These are phyloP conservation scores for Neofusicoccum ribis DNA, from an alignment of 2,329 filamentous ascomycete species.

Conservation along the genomic window DNA sequence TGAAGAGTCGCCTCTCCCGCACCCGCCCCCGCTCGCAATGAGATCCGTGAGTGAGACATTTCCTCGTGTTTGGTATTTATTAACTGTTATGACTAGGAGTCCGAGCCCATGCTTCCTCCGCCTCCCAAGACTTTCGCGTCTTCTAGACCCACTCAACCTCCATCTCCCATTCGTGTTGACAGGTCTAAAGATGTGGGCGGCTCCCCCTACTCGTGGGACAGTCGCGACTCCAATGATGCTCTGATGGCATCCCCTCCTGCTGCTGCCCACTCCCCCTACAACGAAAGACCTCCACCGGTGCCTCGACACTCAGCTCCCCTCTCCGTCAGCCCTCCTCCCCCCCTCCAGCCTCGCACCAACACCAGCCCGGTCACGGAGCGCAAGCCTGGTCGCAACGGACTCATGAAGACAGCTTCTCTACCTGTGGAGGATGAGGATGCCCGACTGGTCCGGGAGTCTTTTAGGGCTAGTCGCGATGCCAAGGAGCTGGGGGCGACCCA, in stretches of 20 bases:
- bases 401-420: neutral
- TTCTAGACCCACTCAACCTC: constrained; percentile 7
- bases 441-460: constrained; percentile 31
- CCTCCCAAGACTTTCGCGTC: constrained; percentile 17
- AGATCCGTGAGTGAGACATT: constrained; percentile 19
- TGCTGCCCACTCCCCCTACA: constrained; percentile 31
- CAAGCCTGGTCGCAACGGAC: constrained; percentile 5
- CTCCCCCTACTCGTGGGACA: constrained; percentile 55
- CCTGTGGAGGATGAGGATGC: constrained; percentile 33
- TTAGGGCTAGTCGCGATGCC: constrained; percentile 19
- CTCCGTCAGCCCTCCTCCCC: neutral
- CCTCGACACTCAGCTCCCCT: constrained; percentile 6
- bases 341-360: constrained; percentile 8
- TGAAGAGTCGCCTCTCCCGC: constrained; percentile 13
- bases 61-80: constrained; percentile 13
- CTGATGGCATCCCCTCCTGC: constrained; percentile 45
- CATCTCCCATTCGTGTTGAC: constrained; percentile 16
- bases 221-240: constrained; percentile 52
- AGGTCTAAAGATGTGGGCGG: constrained; percentile 42
- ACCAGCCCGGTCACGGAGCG: constrained; percentile 11
- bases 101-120: constrained; percentile 17
- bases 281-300: constrained; percentile 8
- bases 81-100: constrained; percentile 16
- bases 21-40: constrained; percentile 11
- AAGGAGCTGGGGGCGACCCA: constrained; percentile 9